Conservation (phyloP, 2,329 filamentous ascomycete genomes). For the Botrytis tulipae region DNA sequence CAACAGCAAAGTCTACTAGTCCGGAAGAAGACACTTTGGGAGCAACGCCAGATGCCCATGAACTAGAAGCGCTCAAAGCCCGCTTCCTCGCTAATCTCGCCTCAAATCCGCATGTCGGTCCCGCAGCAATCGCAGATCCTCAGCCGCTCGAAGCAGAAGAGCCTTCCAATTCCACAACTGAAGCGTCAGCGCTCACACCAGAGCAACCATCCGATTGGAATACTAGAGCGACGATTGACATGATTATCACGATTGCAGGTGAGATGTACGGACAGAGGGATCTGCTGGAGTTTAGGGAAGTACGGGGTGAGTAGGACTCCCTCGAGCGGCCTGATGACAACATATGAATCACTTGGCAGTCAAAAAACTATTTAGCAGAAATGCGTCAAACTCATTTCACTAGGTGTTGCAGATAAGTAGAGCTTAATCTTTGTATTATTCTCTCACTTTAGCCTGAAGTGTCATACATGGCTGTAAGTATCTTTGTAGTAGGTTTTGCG, state of each 20-base stretch:
- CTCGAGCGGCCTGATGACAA: background rate
- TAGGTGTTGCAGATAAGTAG: background rate
- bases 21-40: background rate
- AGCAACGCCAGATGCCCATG: background rate
- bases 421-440: background rate
- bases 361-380: background rate
- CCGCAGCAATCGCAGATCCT: background rate
- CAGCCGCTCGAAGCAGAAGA: background rate
- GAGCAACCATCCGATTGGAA: constrained; percentile 39
- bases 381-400: background rate
- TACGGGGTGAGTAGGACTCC: constrained; percentile 41
- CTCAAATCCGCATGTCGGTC: background rate
- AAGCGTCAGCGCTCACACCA: background rate
- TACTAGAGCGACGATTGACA: constrained; percentile 71
- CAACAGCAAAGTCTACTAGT: background rate
- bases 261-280: constrained; percentile 90
- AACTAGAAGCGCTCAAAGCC: background rate
- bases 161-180: background rate
- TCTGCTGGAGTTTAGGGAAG: constrained; percentile 69
- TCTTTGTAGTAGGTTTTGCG: background rate
- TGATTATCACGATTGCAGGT: constrained; percentile 84
- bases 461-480: background rate
- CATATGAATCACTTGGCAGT: background rate
- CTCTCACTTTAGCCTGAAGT: background rate
- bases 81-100: constrained; percentile 10